These are phyloP conservation scores for Phaeosphaeriaceae sp. DNA, from an alignment of 2,329 filamentous ascomycete species.

Conservation along the genomic window DNA sequence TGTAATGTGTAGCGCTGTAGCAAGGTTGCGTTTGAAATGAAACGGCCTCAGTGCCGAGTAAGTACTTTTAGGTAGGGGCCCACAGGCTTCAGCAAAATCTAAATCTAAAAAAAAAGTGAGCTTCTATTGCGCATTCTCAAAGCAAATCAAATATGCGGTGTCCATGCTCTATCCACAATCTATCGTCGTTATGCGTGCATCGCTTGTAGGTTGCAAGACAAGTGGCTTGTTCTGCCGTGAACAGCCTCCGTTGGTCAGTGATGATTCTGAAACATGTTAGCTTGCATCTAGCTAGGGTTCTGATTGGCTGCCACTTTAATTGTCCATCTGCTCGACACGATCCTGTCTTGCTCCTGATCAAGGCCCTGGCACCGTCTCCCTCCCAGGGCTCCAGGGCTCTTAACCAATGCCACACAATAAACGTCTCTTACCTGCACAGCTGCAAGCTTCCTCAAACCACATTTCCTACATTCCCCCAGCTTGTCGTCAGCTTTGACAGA, in stretches of 20 bases:
- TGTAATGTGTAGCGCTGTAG: constrained; percentile 3
- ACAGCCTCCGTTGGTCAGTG: constrained; percentile 5
- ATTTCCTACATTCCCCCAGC: background rate
- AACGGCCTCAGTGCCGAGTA: constrained; percentile 1
- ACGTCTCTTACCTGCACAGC: constrained; percentile 6
- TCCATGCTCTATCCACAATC: background rate
- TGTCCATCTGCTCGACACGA: constrained; percentile 18
- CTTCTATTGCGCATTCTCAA: too few relatives aligned
- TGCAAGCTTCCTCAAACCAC: background rate
- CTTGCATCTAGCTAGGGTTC: background rate
- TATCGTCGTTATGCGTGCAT: constrained; percentile 7
- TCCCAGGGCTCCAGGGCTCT: too few relatives aligned
- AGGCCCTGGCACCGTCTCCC: constrained; percentile 4
- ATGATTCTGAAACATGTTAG: constrained; percentile 21
- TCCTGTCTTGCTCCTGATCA: constrained; percentile 18
- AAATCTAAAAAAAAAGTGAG: too few relatives aligned
- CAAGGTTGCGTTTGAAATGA: background rate
- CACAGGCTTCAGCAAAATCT: too few relatives aligned
- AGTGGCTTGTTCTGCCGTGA: constrained; percentile 19
- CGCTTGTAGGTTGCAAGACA: constrained; percentile 13
- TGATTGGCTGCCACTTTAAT: constrained; percentile 23
- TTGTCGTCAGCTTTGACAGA: background rate
- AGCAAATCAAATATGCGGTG: too few relatives aligned
- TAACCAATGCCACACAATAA: constrained; percentile 5
- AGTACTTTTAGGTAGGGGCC: too few relatives aligned